Evolutionary conservation across 768 basidiomycete genomes (phyloP), one percentile per base, ranked within the genome.

Genomic region (Hericium rajendrae): DNA sequence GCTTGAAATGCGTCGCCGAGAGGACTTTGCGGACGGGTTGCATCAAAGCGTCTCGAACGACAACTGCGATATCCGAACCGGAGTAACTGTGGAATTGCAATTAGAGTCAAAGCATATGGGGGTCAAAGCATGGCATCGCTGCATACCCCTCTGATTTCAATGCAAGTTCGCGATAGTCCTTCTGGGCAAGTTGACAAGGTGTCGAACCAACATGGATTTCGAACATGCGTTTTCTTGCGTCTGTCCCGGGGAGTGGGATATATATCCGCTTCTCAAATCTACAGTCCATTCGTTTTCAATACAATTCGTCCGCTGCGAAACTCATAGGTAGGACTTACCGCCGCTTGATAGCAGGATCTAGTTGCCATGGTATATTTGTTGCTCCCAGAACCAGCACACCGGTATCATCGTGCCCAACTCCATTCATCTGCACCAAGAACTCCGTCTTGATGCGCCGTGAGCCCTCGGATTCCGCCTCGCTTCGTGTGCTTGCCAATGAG

Each of bases 251-350:
- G 18, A 98, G 83, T 32, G 97, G 97, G 58, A 99, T 99, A 70
- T 97, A 93, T 76, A 99, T 94, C 57, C 97, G 85, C 72, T 97
- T 97, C 72, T 98, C 94, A 62, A 98, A 98, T 60, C 90, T 92
- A 61, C 16, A 37, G 5, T 40, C 32, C 9, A 10, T 32, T 32
- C 9, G 32, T 32, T 32, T 32, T 32, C 32, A 2, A 6, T 53
- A 5, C 28, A 39, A 24, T 38, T 53, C 24, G 48, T 20, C 38
- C 8, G 2, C 13, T 50, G n/a, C 38, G 43, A 38, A 51, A 10
- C 50, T 43, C 15, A 48, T 20, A 26, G 32, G 32, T 40, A 41
- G 20, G 12, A 68, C 80, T 61, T 54, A 88, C 83, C 95, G 83
- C 68, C 97, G 87, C 71, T 97, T 98, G 74, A 97, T 97, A 48